A percentile compares a stretch with the other conserved stretches of the same genome.
These are phyloP conservation scores for Trichoderma gamsii DNA, from an alignment of 495 filamentous ascomycete species.

Conservation along the genomic window DNA sequence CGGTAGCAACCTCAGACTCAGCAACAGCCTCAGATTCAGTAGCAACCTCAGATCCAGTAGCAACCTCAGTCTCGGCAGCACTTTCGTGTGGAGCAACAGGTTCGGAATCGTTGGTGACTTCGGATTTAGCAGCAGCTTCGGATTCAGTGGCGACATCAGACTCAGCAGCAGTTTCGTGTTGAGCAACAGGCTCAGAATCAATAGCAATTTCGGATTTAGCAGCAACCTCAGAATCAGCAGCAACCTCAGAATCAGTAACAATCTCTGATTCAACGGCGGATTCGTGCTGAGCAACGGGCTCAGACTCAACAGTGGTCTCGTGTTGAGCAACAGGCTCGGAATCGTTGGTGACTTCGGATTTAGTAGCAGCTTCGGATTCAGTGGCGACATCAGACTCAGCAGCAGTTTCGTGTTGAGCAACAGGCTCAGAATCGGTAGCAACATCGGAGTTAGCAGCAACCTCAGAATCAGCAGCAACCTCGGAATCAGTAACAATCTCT, in stretches of 20 bases:
- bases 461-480: neutral
- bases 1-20: neutral
- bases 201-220: neutral
- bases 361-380: neutral
- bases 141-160: neutral
- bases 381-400: neutral
- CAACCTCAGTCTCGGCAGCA: neutral
- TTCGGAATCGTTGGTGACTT: neutral
- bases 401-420: too few relatives aligned
- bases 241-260: neutral
- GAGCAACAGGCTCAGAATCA: neutral
- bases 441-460: neutral
- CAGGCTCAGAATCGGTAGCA: neutral
- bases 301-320: neutral
- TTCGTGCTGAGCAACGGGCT: neutral
- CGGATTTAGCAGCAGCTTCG: neutral
- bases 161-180: neutral
- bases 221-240: neutral
- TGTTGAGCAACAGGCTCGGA: neutral
- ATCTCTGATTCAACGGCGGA: neutral
- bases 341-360: neutral
- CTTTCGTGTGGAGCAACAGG: too few relatives aligned
- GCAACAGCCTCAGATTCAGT: neutral
- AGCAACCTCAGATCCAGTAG: neutral
- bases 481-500: neutral